Conservation (phyloP, 192 early-diverging fungal species). For the Backusella macrospora region DNA sequence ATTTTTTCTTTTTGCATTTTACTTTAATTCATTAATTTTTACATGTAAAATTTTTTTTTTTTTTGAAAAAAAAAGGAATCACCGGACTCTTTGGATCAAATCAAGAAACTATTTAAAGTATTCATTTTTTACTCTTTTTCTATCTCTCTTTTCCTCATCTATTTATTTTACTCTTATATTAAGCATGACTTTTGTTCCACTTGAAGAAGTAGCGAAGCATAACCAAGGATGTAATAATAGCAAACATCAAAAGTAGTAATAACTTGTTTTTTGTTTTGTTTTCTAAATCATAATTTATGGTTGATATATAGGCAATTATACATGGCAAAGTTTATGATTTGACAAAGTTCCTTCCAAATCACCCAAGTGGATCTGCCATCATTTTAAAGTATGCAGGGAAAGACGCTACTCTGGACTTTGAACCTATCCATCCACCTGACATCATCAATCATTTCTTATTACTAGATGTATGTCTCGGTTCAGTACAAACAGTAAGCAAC, state of each 20-base stretch:
- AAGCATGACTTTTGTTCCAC: not conserved
- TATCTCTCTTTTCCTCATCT: too few species aligned
- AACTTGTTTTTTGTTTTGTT: not conserved
- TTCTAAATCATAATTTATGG: not conserved
- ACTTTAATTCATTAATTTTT: too few species aligned
- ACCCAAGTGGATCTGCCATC: constrained; percentile 49
- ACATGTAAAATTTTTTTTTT: too few species aligned
- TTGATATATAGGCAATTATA: constrained; percentile 63
- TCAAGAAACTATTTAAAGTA: too few species aligned
- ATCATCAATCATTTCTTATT: constrained; percentile 58
- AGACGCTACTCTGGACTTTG: constrained; percentile 68
- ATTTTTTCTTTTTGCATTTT: not conserved
- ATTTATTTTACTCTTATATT: too few species aligned
- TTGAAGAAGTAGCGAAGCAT: constrained; percentile 39
- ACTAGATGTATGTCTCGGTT: constrained; percentile 54
- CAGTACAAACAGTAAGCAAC: constrained; percentile 22
- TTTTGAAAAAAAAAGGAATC: too few species aligned
- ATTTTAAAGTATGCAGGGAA: constrained; percentile 69
- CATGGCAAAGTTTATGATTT: constrained; percentile 67
- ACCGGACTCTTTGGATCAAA: too few species aligned
- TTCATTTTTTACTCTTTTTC: too few species aligned
- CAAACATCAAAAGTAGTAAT: too few species aligned
- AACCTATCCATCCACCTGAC: constrained; percentile 65
- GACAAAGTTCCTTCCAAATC: constrained; percentile 61
- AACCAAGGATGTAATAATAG: constrained; percentile 33